phyloP scores from a whole-genome alignment of 306 rosid genomes.

The Arachis stenosperma region DNA sequence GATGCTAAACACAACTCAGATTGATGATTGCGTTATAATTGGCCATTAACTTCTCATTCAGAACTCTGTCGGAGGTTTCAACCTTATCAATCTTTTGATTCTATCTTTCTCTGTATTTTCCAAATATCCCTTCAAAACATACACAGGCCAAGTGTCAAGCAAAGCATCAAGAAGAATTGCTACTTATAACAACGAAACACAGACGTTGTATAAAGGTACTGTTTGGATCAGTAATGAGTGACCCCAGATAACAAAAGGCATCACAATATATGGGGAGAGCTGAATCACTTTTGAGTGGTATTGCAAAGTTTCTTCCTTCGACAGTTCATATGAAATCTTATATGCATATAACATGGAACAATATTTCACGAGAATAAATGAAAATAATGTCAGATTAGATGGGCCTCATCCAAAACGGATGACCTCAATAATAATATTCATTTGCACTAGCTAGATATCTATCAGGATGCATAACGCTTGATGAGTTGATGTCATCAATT shows the following conservation, averaged over 20 bases:
- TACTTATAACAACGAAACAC: constrained; percentile 3
- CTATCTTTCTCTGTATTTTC: constrained; percentile 91
- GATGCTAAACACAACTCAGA: constrained; percentile 24
- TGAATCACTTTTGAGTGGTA: background rate
- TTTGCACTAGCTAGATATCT: background rate
- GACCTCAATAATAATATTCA: constrained; percentile 18
- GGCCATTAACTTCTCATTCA: constrained; percentile 42
- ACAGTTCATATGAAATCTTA: constrained; percentile 2
- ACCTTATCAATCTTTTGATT: constrained; percentile 85
- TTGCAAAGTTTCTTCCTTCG: background rate
- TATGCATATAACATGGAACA: background rate
- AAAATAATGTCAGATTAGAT: constrained; percentile 30
- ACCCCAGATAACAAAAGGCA: background rate
- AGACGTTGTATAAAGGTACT: constrained; percentile 11
- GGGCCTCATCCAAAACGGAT: constrained; percentile 8
- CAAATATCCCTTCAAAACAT: constrained; percentile 69
- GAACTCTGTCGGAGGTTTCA: constrained; percentile 86
- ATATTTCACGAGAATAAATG: constrained; percentile 8
- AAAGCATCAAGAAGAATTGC: constrained; percentile 16
- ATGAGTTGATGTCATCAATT: background rate
- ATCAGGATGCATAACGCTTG: background rate
- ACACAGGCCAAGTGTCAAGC: constrained; percentile 33
- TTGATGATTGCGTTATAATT: background rate
- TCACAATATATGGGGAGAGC: background rate
- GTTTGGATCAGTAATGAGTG: constrained; percentile 7